Evolutionary conservation across 768 basidiomycete species (phyloP).

Genomic region (Daedaleopsis nitida): DNA sequence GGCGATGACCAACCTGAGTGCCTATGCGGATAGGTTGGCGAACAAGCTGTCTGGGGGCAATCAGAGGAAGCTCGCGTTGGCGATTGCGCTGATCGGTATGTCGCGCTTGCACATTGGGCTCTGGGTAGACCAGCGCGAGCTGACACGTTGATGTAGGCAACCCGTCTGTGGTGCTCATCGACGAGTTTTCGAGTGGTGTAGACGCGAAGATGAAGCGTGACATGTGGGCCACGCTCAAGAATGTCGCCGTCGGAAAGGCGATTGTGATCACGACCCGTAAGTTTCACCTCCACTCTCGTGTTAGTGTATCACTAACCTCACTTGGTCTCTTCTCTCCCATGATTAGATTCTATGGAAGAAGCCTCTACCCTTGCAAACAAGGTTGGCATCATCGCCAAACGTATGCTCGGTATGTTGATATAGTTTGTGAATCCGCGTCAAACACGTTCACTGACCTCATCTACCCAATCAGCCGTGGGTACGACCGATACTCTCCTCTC

Average conservation of each 20-base stretch:
- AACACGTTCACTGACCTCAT: no score
- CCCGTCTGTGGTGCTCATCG: conserved; percentile 75
- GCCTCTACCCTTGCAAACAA: conserved; percentile 75
- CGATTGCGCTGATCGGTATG: conserved; percentile 72
- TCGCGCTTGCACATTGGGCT: neutral
- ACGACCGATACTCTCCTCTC: conserved; percentile 62
- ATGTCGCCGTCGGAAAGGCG: conserved; percentile 66
- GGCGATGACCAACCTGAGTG: conserved; percentile 53
- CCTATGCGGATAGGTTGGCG: conserved; percentile 71
- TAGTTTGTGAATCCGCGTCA: no score
- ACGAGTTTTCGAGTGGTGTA: conserved; percentile 83
- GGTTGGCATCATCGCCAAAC: conserved; percentile 77
- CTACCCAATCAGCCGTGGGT: conserved; percentile 59
- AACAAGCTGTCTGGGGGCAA: conserved; percentile 80
- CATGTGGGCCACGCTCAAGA: conserved; percentile 76
- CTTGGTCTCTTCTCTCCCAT: no score
- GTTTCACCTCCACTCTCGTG: conserved; percentile 24
- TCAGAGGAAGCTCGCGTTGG: conserved; percentile 75
- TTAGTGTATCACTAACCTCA: no score
- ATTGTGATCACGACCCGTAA: conserved; percentile 72
- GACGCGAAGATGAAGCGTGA: conserved; percentile 84
- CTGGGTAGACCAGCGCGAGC: neutral
- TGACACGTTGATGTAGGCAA: conserved; percentile 49
- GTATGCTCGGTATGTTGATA: conserved; percentile 56
- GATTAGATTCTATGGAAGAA: conserved; percentile 79